A percentile compares a stretch with the other conserved stretches of the same genome.
Conservation (phyloP, 2,329 filamentous ascomycete species). For the Herpotrichia juniperi region DNA sequence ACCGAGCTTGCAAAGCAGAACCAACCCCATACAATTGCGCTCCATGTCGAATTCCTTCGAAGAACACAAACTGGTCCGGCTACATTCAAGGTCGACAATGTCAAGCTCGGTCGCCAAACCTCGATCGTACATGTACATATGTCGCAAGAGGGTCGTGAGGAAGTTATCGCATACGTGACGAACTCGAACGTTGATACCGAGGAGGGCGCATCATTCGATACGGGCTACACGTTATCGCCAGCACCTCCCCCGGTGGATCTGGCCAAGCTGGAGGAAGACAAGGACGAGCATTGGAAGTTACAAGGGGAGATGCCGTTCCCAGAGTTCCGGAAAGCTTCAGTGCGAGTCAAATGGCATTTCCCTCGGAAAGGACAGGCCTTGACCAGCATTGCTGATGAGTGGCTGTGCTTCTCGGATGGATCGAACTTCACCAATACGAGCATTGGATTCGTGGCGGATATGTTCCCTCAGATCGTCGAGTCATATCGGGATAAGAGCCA, state of each 20-base stretch:
- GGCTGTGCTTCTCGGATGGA: conserved; percentile 67
- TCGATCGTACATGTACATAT: conserved; percentile 69
- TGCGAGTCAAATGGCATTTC: conserved; percentile 59
- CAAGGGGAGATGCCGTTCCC: conserved; percentile 51
- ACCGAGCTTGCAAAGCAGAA: conserved; percentile 63
- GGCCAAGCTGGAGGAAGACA: conserved; percentile 48
- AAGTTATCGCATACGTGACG: conserved; percentile 69
- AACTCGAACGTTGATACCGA: conserved; percentile 67
- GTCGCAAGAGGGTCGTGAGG: conserved; percentile 62
- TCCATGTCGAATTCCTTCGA: conserved; percentile 70
- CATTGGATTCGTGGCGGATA: conserved; percentile 71
- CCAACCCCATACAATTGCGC: conserved; percentile 67
- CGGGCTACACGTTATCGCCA: conserved; percentile 60
- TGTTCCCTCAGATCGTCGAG: conserved; percentile 71
- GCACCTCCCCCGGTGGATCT: conserved; percentile 51
- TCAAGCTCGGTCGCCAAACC: conserved; percentile 68
- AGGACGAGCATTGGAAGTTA: conserved; percentile 57
- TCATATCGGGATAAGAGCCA: conserved; percentile 39
- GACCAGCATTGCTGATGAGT: conserved; percentile 63
- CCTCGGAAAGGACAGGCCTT: conserved; percentile 53
- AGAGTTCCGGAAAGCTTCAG: conserved; percentile 56
- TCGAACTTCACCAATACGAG: conserved; percentile 68
- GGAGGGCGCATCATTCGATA: conserved; percentile 61
- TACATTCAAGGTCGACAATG: conserved; percentile 64
- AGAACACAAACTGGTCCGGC: conserved; percentile 65